These are phyloP conservation scores for Plasmodium fragile DNA, from an alignment of 169 alveolate species.

Conservation along the genomic window DNA sequence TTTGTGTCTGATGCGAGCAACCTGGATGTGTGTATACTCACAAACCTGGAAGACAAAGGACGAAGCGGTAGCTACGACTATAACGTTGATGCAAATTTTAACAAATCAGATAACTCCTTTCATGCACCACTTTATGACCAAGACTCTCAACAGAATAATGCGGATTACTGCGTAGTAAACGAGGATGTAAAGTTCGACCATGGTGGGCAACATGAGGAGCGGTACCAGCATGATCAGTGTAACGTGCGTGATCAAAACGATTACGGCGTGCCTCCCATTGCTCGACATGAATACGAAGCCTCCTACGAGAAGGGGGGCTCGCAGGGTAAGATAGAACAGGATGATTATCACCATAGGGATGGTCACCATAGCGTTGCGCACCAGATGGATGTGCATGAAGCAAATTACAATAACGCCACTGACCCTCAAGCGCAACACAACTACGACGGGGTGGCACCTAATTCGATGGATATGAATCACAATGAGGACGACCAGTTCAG, in stretches of 20 bases:
- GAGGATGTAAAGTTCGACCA: constrained; percentile 6
- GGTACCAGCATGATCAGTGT: neutral
- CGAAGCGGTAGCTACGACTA: neutral
- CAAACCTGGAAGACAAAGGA: constrained; percentile 10
- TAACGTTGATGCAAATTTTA: constrained; percentile 3
- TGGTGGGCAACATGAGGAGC: neutral
- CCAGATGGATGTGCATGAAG: neutral
- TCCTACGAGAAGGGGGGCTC: neutral
- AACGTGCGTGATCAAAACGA: neutral
- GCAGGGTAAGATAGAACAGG: neutral
- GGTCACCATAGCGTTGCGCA: neutral
- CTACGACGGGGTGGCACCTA: neutral
- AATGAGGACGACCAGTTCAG: constrained; percentile 7
- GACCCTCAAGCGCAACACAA: neutral
- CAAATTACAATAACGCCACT: neutral
- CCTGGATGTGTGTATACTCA: constrained; percentile 41
- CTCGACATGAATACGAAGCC: neutral
- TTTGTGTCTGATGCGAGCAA: constrained; percentile 27
- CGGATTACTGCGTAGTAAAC: neutral
- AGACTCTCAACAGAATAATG: neutral
- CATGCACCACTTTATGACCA: neutral
- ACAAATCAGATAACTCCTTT: neutral
- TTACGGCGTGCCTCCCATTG: neutral
- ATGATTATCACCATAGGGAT: neutral
- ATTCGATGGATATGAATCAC: neutral